Evolutionary conservation across 208 protist genomes (phyloP).

Genomic region (Acanthamoeba triangularis): DNA sequence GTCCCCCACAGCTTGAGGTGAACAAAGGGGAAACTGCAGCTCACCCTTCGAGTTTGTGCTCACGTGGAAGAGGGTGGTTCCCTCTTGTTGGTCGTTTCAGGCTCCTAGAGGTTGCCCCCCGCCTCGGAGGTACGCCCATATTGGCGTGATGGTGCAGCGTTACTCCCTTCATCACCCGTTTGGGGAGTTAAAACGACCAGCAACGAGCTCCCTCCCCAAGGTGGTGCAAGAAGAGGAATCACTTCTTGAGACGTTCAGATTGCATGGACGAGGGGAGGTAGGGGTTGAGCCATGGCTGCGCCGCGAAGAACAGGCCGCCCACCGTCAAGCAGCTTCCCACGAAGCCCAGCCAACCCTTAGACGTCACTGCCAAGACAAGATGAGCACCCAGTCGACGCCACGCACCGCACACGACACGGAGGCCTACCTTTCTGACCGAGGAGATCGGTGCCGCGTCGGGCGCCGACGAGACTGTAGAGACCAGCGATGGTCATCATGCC

Average conservation of each 20-base stretch:
- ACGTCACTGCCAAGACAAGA: background rate
- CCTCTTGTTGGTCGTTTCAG: too few relatives aligned
- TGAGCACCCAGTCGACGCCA: background rate
- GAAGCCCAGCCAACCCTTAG: constrained; percentile 43
- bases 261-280: constrained; percentile 7
- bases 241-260: background rate
- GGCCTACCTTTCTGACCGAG: constrained; percentile 15
- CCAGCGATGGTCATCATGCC: constrained; percentile 49
- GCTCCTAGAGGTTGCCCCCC: too few relatives aligned
- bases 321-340: constrained; percentile 12
- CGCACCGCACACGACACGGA: background rate
- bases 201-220: background rate
- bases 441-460: constrained; percentile 24
- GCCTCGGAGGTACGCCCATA: too few relatives aligned
- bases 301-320: constrained; percentile 22
- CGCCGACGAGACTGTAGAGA: constrained; percentile 38
- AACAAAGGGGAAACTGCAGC: too few relatives aligned
- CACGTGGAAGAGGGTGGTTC: too few relatives aligned
- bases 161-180: too few relatives aligned
- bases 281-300: constrained; percentile 17
- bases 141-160: too few relatives aligned
- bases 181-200: background rate
- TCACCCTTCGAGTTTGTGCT: too few relatives aligned
- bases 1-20: too few relatives aligned
- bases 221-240: background rate